Conservation (phyloP, 306 rosid species). For the Inga leiocalycina region DNA sequence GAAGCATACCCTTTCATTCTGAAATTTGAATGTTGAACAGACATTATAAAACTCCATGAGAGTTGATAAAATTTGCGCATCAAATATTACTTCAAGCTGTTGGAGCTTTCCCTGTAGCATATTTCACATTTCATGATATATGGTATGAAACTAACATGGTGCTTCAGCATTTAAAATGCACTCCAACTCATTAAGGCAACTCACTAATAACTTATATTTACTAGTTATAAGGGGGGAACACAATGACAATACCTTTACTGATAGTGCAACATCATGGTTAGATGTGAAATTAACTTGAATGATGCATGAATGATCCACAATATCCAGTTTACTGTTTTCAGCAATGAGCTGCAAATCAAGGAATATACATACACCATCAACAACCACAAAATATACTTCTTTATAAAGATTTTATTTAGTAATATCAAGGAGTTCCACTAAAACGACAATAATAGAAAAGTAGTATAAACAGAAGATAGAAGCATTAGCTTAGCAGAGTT, state of each 20-base stretch:
- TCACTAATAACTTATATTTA: conserved; percentile 27
- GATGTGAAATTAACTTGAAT: conserved; percentile 63
- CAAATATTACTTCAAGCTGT: conserved; percentile 66
- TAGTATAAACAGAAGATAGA: neutral
- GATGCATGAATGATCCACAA: conserved; percentile 51
- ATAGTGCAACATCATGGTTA: conserved; percentile 50
- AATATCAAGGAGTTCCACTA: neutral
- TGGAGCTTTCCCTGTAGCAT: conserved; percentile 68
- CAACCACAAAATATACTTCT: neutral
- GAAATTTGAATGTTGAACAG: conserved; percentile 62
- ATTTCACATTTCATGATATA: neutral
- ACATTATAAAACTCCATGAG: conserved; percentile 59
- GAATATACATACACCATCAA: conserved; percentile 18
- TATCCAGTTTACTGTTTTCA: conserved; percentile 42
- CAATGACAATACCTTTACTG: conserved; percentile 63
- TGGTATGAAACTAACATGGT: conserved; percentile 8
- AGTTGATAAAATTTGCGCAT: conserved; percentile 48
- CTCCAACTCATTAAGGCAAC: conserved; percentile 30
- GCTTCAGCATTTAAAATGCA: conserved; percentile 29
- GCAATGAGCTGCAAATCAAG: conserved; percentile 54
- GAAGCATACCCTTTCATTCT: conserved; percentile 70
- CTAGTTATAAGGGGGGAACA: conserved; percentile 24
- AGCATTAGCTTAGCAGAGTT: neutral
- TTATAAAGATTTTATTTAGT: neutral
- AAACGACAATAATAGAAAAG: neutral